phyloP scores from a whole-genome alignment of 2,329 filamentous ascomycete genomes.

The Talaromyces sp. region DNA sequence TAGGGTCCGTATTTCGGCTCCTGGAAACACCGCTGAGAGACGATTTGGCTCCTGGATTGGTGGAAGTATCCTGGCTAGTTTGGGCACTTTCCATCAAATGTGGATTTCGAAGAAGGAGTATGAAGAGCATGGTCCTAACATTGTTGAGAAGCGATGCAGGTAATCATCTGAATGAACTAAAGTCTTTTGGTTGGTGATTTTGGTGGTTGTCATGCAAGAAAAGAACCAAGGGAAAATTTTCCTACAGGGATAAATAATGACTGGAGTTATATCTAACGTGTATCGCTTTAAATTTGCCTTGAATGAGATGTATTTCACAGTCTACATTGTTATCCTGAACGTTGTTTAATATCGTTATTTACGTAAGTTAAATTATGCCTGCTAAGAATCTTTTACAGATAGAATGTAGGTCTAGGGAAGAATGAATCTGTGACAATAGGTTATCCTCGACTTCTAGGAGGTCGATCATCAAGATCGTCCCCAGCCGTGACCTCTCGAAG shows the following conservation, averaged over 20 bases:
- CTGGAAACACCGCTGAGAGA: slow-evolving; percentile 80
- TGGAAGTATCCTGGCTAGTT: slow-evolving; percentile 87
- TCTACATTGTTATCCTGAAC: neutral
- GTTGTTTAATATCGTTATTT: neutral
- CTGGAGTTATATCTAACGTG: slow-evolving; percentile 12
- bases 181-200: neutral
- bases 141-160: slow-evolving; percentile 96
- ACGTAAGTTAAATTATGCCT: neutral
- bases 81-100: slow-evolving; percentile 99
- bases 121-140: slow-evolving; percentile 84
- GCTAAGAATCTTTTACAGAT: neutral
- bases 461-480: neutral
- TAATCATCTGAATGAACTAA: slow-evolving; percentile 41
- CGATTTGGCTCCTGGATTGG: slow-evolving; percentile 95
- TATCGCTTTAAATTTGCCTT: slow-evolving; percentile 12
- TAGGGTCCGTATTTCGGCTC: slow-evolving; percentile 83
- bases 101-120: slow-evolving; percentile 99
- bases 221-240: slow-evolving; percentile 3
- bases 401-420: neutral
- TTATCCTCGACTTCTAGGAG: slow-evolving; percentile 4
- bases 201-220: neutral
- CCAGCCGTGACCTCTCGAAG: neutral
- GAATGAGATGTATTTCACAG: neutral
- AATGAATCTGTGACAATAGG: neutral
- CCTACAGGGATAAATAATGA: slow-evolving; percentile 4